Base-by-base conservation (phyloP, 164 flowering plant species). In the Brasenia schreberi region DNA sequence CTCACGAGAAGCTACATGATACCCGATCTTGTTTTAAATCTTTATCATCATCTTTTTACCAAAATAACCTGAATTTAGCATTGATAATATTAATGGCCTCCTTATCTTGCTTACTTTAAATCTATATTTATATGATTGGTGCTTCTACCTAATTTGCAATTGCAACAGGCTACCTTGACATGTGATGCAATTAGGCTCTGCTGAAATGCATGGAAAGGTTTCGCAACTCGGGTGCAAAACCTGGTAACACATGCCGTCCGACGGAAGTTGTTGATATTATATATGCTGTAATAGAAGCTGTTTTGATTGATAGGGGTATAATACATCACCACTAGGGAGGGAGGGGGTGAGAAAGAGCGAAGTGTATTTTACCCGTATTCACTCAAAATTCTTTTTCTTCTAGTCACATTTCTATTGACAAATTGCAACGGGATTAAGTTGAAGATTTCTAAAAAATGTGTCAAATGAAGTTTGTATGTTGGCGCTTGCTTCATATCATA, bases 261-360 rank as follows among this genome's bases (percentile, higher is more conserved):
- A 77, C 76, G 11, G 87, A 86, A 18, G 92, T 90, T 43, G 75
- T 81, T n/a, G 82, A 83, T 62, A 81, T 81, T 7, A 79, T 90
- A 61, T 59, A 83, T 11, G 63, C 79, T 6, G 97, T 86, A 45
- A 88, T 90, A 77, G 84, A 88, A 27, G 97, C 94, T 42, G 97
- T 92, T 64, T 67, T 90, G 66, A 66, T 86, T 43, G 94, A 92
- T 43, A 94, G 94, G 18, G 77, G 82, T 67, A 59, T 64, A 44
- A 44, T 44, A 45, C 53, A 45, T 45, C 53, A 45, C 12, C 53
- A 45, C 11, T 45, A 45, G 12, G 12, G 5, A 23, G 27, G 27
- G 27, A 23, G 27, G 27, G 27, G 27, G 2, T 23, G 27, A 23
- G 27, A 23, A 23, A 23, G 27, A 23, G 27, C 0, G 27, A 23